Percentiles rank a stretch among this genome's conserved stretches.
Conservation (phyloP, 139 green algal species). For the Ostreobium quekettii region DNA sequence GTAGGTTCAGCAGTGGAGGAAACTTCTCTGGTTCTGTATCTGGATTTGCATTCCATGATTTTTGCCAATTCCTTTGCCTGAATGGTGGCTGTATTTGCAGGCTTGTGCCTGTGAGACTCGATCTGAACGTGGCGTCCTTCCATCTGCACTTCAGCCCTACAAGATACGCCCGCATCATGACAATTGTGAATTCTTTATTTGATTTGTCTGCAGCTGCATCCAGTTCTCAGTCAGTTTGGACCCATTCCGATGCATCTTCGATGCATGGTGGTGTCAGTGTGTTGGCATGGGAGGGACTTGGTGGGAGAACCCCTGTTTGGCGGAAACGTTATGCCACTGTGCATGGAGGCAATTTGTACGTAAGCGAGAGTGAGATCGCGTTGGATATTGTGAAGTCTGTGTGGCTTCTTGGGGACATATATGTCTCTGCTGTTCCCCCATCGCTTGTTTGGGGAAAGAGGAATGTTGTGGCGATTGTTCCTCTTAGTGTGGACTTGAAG, state of each 20-base stretch:
- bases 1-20: no score
- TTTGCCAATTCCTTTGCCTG: no score
- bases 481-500: slow-evolving; percentile 1
- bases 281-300: slow-evolving; percentile 20
- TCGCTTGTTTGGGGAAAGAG: slow-evolving; percentile 6
- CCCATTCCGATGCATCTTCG: neutral
- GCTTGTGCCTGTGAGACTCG: neutral
- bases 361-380: slow-evolving; percentile 11
- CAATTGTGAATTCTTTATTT: slow-evolving; percentile 24
- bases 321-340: neutral
- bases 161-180: slow-evolving; percentile 47
- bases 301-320: slow-evolving; percentile 11
- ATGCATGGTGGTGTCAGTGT: neutral
- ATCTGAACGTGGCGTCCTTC: slow-evolving; percentile 20
- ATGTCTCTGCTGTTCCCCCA: neutral
- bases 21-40: no score
- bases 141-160: slow-evolving; percentile 61
- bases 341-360: slow-evolving; percentile 6
- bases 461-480: slow-evolving; percentile 19
- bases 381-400: slow-evolving; percentile 8
- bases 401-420: neutral
- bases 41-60: no score
- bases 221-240: neutral
- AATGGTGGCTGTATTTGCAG: no score
- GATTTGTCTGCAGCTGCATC: neutral